phyloP scores from a whole-genome alignment of 202 grass and related monocot species.

The Saccharum hybrid region DNA sequence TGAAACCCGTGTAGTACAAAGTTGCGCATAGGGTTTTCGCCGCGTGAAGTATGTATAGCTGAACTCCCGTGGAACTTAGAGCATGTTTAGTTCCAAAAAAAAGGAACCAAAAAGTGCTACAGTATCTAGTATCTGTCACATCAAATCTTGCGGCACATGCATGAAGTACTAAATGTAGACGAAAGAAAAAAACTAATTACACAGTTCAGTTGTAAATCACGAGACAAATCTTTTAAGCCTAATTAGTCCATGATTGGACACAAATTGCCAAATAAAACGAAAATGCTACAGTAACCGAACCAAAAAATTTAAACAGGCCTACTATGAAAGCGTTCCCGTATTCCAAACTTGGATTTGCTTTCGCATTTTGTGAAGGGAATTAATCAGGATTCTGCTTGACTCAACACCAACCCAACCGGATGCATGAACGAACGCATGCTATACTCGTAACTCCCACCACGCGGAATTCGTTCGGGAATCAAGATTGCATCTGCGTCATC shows the following conservation, averaged over 20 bases:
- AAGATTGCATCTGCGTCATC: not conserved
- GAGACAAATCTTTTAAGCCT: too few relatives aligned
- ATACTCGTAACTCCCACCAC: not conserved
- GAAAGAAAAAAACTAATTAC: too few relatives aligned
- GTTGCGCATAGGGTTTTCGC: not conserved
- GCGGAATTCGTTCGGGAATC: constrained; percentile 7
- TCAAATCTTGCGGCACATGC: too few relatives aligned
- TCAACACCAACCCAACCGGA: constrained; percentile 1
- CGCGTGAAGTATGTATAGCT: not conserved
- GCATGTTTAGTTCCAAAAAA: too few relatives aligned
- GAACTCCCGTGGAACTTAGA: not conserved
- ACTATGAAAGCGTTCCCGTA: not conserved
- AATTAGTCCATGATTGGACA: too few relatives aligned
- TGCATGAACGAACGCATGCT: constrained; percentile 5
- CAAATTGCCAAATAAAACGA: too few relatives aligned
- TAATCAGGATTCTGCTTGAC: not conserved
- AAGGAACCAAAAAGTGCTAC: too few relatives aligned
- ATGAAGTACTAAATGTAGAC: too few relatives aligned
- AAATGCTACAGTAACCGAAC: too few relatives aligned
- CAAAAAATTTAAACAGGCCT: too few relatives aligned
- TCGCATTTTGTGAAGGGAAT: not conserved
- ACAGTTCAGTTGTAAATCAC: too few relatives aligned
- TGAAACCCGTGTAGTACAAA: not conserved
- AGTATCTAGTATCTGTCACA: too few relatives aligned
- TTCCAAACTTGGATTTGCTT: not conserved